Evolutionary conservation across 139 green algal genomes (phyloP).

Genomic region (Haematococcus lacustris): DNA sequence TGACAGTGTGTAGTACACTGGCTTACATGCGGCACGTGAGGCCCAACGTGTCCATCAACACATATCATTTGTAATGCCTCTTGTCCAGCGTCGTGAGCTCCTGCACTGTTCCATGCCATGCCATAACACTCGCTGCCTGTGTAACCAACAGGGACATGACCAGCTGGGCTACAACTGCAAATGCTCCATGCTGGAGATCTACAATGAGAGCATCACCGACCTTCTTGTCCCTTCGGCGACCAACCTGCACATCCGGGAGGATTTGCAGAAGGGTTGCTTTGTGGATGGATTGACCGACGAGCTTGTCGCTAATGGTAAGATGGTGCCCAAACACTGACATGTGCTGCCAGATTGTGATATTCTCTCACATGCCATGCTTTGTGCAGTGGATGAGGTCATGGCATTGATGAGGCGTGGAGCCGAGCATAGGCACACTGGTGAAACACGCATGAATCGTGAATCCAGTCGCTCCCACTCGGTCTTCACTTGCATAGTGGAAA

Average conservation of each 20-base stretch:
- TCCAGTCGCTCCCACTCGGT: constrained; percentile 84
- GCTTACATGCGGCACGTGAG: background rate
- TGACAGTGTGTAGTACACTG: background rate
- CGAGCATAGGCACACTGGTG: constrained; percentile 60
- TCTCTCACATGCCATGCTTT: too few relatives aligned
- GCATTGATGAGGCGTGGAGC: constrained; percentile 58
- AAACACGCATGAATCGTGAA: constrained; percentile 83
- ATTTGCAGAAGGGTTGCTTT: constrained; percentile 59
- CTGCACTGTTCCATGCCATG: background rate
- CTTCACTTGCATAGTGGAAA: constrained; percentile 62
- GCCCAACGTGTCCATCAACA: too few relatives aligned
- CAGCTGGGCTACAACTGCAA: constrained; percentile 26
- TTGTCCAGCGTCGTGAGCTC: background rate
- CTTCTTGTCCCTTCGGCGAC: constrained; percentile 50
- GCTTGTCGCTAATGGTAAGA: constrained; percentile 57
- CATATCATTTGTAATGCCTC: background rate
- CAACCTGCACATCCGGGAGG: constrained; percentile 65
- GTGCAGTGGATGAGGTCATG: constrained; percentile 72
- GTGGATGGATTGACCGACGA: constrained; percentile 77
- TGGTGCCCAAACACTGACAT: too few relatives aligned
- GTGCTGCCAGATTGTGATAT: too few relatives aligned
- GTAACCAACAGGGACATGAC: constrained; percentile 14
- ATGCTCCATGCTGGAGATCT: constrained; percentile 83
- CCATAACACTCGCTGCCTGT: background rate
- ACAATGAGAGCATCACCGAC: constrained; percentile 92